A percentile compares a stretch with the other conserved stretches of the same genome.
These are phyloP conservation scores for Umbelopsis ramanniana DNA, from an alignment of 192 early-diverging fungal genomes.

Conservation along the genomic window DNA sequence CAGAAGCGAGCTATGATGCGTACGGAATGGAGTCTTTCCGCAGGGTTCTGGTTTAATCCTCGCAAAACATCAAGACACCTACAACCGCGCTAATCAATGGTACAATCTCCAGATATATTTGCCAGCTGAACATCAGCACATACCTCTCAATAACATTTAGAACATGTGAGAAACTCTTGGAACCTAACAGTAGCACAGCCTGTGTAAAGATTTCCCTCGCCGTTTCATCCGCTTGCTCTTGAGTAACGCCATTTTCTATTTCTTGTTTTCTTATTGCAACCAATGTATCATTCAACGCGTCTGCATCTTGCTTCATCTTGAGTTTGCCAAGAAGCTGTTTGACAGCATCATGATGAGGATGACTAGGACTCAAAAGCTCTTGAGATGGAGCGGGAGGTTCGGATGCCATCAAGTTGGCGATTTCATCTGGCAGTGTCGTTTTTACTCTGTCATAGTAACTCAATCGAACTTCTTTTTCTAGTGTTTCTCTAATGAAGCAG, in stretches of 20 bases:
- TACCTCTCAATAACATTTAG: constrained; percentile 91
- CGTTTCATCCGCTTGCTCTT: constrained; percentile 54
- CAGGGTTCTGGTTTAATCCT: constrained; percentile 58
- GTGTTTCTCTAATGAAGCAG: constrained; percentile 84
- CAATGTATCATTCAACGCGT: constrained; percentile 49
- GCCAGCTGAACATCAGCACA: constrained; percentile 41
- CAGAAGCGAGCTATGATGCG: constrained; percentile 84
- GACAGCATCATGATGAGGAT: constrained; percentile 48
- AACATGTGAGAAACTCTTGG: constrained; percentile 93
- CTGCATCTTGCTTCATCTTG: constrained; percentile 49
- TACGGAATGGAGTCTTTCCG: constrained; percentile 76
- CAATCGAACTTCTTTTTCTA: constrained; percentile 85
- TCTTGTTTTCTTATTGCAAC: constrained; percentile 47
- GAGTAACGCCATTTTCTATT: constrained; percentile 32
- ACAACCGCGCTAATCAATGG: not conserved
- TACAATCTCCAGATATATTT: constrained; percentile 35
- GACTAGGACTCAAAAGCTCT: constrained; percentile 63
- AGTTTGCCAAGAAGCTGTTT: constrained; percentile 48
- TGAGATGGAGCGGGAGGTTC: constrained; percentile 73
- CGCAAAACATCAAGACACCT: constrained; percentile 72
- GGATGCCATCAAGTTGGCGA: constrained; percentile 59
- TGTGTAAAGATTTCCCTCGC: constrained; percentile 79
- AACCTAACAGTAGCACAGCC: constrained; percentile 84
- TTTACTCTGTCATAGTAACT: constrained; percentile 91
- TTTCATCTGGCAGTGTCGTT: constrained; percentile 72